Evolutionary conservation across 208 protist genomes (phyloP).

Genomic region (Blastocrithidia nonstop): DNA sequence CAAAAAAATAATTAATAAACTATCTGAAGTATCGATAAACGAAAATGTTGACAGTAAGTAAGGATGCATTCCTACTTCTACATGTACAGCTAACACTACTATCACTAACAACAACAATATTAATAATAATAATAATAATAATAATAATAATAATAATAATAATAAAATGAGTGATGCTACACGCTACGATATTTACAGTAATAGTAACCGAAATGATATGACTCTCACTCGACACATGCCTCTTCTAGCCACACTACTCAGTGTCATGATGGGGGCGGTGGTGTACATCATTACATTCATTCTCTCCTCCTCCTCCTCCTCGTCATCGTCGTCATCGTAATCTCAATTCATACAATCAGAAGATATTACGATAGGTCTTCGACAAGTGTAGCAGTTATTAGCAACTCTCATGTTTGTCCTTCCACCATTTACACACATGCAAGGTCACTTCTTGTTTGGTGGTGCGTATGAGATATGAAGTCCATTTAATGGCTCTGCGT

Average conservation of each 20-base stretch:
- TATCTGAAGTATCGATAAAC: too few relatives aligned
- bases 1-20: too few relatives aligned
- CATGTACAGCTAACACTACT: neutral
- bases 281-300: conserved; percentile 9
- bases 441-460: conserved; percentile 38
- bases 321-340: conserved; percentile 4
- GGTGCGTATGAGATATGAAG: conserved; percentile 43
- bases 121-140: neutral
- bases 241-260: conserved; percentile 8
- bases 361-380: conserved; percentile 8
- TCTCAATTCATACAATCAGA: neutral
- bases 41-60: too few relatives aligned
- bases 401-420: conserved; percentile 34
- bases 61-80: too few relatives aligned
- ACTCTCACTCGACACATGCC: conserved; percentile 4
- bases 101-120: neutral
- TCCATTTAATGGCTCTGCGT: conserved; percentile 26
- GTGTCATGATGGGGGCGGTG: conserved; percentile 1
- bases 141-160: conserved; percentile 1
- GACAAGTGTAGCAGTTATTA: conserved; percentile 8
- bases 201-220: neutral
- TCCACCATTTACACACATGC: conserved; percentile 44
- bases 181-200: neutral
- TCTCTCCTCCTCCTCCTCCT: neutral
- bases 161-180: too few relatives aligned